Evolutionary conservation across 805 yeast genomes (phyloP), one percentile per base, ranked within the genome.

Genomic region (Metschnikowia noctiluminum): DNA sequence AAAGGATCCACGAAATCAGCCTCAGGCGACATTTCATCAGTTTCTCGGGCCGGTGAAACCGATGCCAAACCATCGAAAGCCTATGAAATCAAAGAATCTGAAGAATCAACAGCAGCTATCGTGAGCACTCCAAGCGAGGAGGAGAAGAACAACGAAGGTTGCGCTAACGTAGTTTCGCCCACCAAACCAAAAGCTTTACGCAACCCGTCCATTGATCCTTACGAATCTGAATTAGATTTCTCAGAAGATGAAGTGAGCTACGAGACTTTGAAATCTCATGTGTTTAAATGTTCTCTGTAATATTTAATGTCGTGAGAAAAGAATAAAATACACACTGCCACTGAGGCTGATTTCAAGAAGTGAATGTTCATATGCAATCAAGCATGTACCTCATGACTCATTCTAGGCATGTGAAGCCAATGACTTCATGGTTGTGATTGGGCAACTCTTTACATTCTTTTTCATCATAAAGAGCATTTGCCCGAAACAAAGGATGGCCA

Each of bases 401-500:
- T 57, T 62, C 62, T 37, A 64, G 60, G 26, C 63, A 54, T n/a
- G 64, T 60, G 51, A 53, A 69, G 10, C 74, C 74, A 1, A 70
- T 65, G 31, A 69, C 53, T 26, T 60, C 63, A 31, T 52, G 55
- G 46, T 63, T 62, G 45, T 50, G 38, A 50, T 64, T 65, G 16
- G 60, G 60, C 50, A 69, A 55, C 30, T 42, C 45, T 13, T 51
- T 52, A 51, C 65, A 53, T 31, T 56, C 62, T 10, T 40, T 40
- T 31, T 52, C 43, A 40, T 52, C 54, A 35, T 38, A 56, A 16
- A 28, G 42, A 28, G 52, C 54, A 15, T 40, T 41, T 2, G 44
- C 53, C 21, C 38, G 42, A 35, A 81, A 62, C 82, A 83, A 82
- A 5, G 79, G 74, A 60, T 81, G 85, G 30, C 73, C 68, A 41